Evolutionary conservation across 805 yeast species (phyloP).

Genomic region (Suhomyces faveliae): DNA sequence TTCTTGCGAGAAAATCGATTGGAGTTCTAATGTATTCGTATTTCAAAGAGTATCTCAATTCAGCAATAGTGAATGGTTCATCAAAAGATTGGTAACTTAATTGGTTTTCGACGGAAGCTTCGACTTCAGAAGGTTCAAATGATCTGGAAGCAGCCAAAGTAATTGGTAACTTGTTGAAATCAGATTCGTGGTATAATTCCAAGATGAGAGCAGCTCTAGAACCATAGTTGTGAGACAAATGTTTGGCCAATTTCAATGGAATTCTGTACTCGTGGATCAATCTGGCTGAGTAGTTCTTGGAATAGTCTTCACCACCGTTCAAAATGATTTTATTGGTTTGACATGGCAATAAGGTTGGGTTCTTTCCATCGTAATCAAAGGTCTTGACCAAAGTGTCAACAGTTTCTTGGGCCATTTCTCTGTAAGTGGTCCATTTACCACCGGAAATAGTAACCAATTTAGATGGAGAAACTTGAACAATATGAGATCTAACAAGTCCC

Average conservation of each 20-base stretch:
- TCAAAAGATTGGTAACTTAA: slow-evolving; percentile 54
- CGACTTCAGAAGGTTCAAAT: slow-evolving; percentile 29
- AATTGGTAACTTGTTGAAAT: slow-evolving; percentile 60
- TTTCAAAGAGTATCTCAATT: slow-evolving; percentile 74
- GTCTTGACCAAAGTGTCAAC: slow-evolving; percentile 65
- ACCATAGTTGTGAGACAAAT: slow-evolving; percentile 85
- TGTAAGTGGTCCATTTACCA: slow-evolving; percentile 97
- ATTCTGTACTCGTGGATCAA: slow-evolving; percentile 75
- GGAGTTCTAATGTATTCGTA: slow-evolving; percentile 89
- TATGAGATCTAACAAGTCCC: slow-evolving; percentile 87
- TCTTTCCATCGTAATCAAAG: slow-evolving; percentile 36
- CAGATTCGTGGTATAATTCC: slow-evolving; percentile 50
- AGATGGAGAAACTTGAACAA: slow-evolving; percentile 66
- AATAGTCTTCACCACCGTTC: slow-evolving; percentile 81
- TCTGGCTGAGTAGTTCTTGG: slow-evolving; percentile 69
- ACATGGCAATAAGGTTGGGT: slow-evolving; percentile 39
- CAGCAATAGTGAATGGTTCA: slow-evolving; percentile 89
- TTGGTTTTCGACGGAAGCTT: slow-evolving; percentile 29
- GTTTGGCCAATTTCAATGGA: slow-evolving; percentile 73
- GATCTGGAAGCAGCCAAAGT: slow-evolving; percentile 48
- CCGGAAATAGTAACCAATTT: slow-evolving; percentile 90
- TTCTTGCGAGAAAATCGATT: slow-evolving; percentile 85
- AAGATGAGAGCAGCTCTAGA: slow-evolving; percentile 80
- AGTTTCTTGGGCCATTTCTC: slow-evolving; percentile 97
- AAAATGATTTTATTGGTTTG: slow-evolving; percentile 55